phyloP scores from a whole-genome alignment of 2,329 filamentous ascomycete species.

The Paraphaeosphaeria minitans region DNA sequence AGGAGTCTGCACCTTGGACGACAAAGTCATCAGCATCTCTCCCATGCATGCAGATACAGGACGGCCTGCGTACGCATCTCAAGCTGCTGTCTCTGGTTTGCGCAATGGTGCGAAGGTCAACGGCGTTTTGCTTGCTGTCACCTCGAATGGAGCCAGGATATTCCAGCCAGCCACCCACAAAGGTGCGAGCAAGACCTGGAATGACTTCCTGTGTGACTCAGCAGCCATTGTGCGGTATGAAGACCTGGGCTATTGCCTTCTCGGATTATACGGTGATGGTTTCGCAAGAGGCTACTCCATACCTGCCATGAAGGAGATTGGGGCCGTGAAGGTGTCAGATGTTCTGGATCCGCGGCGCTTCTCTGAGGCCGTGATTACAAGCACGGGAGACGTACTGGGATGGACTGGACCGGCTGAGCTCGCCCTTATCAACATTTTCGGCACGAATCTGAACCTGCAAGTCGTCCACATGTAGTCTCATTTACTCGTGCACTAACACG shows the following conservation, averaged over 20 bases:
- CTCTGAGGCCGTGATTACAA: slow-evolving; percentile 70
- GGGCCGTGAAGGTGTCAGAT: slow-evolving; percentile 64
- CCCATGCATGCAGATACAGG: slow-evolving; percentile 83
- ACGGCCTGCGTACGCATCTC: slow-evolving; percentile 75
- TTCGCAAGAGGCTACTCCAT: slow-evolving; percentile 80
- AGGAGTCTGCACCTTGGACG: slow-evolving; percentile 70
- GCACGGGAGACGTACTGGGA: slow-evolving; percentile 80
- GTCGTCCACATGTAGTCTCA: slow-evolving; percentile 42
- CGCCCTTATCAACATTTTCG: slow-evolving; percentile 83
- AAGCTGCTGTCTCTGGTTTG: slow-evolving; percentile 74
- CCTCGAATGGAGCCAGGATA: slow-evolving; percentile 74
- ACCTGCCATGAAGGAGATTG: slow-evolving; percentile 86
- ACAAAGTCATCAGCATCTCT: slow-evolving; percentile 72
- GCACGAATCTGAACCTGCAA: slow-evolving; percentile 68
- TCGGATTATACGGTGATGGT: slow-evolving; percentile 84
- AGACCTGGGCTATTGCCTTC: slow-evolving; percentile 75
- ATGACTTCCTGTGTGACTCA: slow-evolving; percentile 79
- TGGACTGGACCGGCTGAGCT: slow-evolving; percentile 91
- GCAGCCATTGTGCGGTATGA: slow-evolving; percentile 78
- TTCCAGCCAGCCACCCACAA: slow-evolving; percentile 85
- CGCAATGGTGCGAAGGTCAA: slow-evolving; percentile 75
- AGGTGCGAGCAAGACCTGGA: slow-evolving; percentile 90
- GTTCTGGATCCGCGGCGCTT: slow-evolving; percentile 77
- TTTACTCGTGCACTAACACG: slow-evolving; percentile 12
- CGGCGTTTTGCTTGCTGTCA: slow-evolving; percentile 80